These are phyloP conservation scores for Myxozyma melibiosi DNA, from an alignment of 805 yeast genomes.

Conservation along the genomic window DNA sequence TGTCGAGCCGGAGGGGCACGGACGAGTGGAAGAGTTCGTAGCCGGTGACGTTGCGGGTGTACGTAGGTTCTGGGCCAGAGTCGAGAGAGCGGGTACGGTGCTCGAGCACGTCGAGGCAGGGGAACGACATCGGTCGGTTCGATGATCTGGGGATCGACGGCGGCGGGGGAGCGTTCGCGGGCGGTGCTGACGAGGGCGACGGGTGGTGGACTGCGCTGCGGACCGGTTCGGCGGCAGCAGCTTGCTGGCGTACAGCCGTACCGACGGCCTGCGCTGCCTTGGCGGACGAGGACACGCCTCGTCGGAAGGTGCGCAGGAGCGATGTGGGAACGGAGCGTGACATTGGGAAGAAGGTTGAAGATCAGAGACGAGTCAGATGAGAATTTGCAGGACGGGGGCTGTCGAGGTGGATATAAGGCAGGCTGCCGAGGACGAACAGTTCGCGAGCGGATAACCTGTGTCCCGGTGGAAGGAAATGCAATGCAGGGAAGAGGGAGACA, in stretches of 20 bases:
- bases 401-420: background rate
- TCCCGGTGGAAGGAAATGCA: background rate
- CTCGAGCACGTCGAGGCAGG: conserved; percentile 81
- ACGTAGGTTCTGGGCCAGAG: conserved; percentile 75
- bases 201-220: background rate
- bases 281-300: conserved; percentile 18
- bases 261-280: conserved; percentile 14
- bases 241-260: background rate
- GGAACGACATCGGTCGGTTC: conserved; percentile 73
- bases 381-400: too few species aligned
- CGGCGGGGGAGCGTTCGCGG: background rate
- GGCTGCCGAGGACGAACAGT: background rate
- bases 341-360: too few species aligned
- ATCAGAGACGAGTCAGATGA: too few species aligned
- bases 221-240: background rate
- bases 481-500: background rate
- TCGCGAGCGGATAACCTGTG: background rate
- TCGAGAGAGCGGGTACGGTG: conserved; percentile 49
- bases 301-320: conserved; percentile 3
- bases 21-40: conserved; percentile 59
- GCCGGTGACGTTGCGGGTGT: conserved; percentile 67
- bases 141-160: conserved; percentile 41
- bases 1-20: conserved; percentile 70
- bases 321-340: background rate
- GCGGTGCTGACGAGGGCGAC: background rate